Evolutionary conservation across 2,329 filamentous ascomycete species (phyloP), one percentile per base, ranked within the genome.

Genomic region (Alternaria postmessia): DNA sequence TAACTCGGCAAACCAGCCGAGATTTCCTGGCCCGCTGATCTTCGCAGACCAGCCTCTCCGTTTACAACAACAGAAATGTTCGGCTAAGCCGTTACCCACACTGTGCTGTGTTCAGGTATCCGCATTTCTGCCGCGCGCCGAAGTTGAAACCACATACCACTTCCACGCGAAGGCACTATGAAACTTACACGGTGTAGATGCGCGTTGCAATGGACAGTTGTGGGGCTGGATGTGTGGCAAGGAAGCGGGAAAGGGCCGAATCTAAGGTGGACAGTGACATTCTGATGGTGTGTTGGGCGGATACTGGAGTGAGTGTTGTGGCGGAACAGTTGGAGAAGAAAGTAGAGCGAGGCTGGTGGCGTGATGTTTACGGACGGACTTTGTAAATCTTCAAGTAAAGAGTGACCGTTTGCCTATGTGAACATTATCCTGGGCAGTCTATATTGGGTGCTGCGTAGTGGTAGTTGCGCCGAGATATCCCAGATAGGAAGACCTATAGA

Each of bases 51-150:
- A 49, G 32, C 20, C 32, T 49, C 46, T 9, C 32, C 20, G 16
- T 22, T 36, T 38, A 20, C 46, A 41, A 41, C 18, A 41, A 22
- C 18, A 49, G 34, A 38, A 20, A 49, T 36, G 46, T 22, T 49
- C 46, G 46, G 46, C 46, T 38, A 49, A 49, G 32, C 46, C 9
- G 20, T 49, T 38, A n/a, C 46, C 46, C 20, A 36, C 18, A 48
- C 30, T 30, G 30, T 22, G 34, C 32, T 34, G 20, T 49, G 14
- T 20, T 38, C 28, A 34, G 20, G 46, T 36, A 49, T 49, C 46
- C 46, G 32, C 32, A 49, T 49, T 49, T 49, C 46, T 49, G 46
- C 46, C 46, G 46, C 46, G 46, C 46, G 46, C 46, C 46, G 32
- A 49, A 49, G 32, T 38, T 32, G 20, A 49, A 49, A 49, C 46